Percentiles rank a stretch among this genome's conserved stretches.
Evolutionary conservation across 257 asterid species (phyloP).

Genomic region (Nicotiana knightiana): DNA sequence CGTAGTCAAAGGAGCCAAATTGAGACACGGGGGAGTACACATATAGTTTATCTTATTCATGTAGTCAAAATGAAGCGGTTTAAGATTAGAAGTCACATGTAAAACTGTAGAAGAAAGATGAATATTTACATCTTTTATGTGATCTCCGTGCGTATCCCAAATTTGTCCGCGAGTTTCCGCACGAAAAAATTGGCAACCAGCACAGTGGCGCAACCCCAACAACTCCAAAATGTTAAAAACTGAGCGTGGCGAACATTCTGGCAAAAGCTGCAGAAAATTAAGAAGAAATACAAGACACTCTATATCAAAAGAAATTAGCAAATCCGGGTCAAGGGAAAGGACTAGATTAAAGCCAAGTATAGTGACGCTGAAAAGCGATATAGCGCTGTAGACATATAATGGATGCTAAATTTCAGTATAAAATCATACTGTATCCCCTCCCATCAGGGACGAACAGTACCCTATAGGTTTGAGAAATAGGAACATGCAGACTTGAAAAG

Average conservation of each 20-base stretch:
- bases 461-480: not conserved
- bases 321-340: not conserved
- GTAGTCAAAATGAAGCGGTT: not conserved
- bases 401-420: not conserved
- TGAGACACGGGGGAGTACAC: not conserved
- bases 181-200: constrained; percentile 85
- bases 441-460: not conserved
- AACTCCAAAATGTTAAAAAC: constrained; percentile 61
- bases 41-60: not conserved
- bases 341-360: not conserved
- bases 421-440: not conserved
- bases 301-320: not conserved
- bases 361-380: not conserved
- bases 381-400: not conserved
- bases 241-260: constrained; percentile 87
- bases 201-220: constrained; percentile 61
- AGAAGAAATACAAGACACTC: not conserved
- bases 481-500: not conserved
- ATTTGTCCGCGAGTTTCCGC: constrained; percentile 75
- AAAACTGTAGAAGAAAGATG: not conserved
- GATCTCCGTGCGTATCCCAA: constrained; percentile 84
- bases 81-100: not conserved
- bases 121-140: constrained; percentile 65
- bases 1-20: not conserved
- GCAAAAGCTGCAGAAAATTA: constrained; percentile 62